These are phyloP conservation scores for Polytolypa hystricis DNA, from an alignment of 2,329 filamentous ascomycete species.

Conservation along the genomic window DNA sequence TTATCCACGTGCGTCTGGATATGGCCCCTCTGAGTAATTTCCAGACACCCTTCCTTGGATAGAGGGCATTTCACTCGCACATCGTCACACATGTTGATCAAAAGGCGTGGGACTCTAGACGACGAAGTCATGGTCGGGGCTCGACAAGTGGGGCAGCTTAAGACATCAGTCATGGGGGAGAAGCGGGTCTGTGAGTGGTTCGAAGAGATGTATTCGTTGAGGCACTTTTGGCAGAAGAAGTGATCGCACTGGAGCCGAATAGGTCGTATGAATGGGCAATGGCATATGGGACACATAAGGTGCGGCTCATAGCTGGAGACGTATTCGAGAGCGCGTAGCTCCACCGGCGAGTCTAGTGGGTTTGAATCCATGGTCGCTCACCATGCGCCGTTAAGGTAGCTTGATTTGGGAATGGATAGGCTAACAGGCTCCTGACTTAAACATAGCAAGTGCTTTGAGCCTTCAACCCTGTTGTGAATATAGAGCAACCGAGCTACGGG, in stretches of 20 bases:
- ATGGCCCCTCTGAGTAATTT: constrained; percentile 44
- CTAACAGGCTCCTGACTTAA: too few species aligned
- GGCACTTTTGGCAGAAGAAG: constrained; percentile 51
- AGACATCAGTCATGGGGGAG: constrained; percentile 18
- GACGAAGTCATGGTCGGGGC: constrained; percentile 29
- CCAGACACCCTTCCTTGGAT: constrained; percentile 41
- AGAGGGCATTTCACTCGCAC: constrained; percentile 50
- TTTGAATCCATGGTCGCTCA: too few species aligned
- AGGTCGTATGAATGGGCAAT: constrained; percentile 50
- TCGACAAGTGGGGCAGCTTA: constrained; percentile 48
- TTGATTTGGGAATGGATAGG: too few species aligned
- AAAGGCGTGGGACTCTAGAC: constrained; percentile 41
- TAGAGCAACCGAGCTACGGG: too few species aligned
- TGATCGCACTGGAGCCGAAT: constrained; percentile 51
- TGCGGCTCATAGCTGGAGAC: constrained; percentile 46
- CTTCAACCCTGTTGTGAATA: too few species aligned
- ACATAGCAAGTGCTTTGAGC: too few species aligned
- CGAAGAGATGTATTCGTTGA: constrained; percentile 38
- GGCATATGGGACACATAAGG: constrained; percentile 54
- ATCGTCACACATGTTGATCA: constrained; percentile 52
- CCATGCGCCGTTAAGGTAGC: too few species aligned
- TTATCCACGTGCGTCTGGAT: constrained; percentile 49
- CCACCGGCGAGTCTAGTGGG: constrained; percentile 26
- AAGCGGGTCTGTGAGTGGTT: constrained; percentile 11
- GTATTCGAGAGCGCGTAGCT: constrained; percentile 49